These are phyloP conservation scores for Argentina anserina DNA, from an alignment of 306 rosid genomes.

Conservation along the genomic window DNA sequence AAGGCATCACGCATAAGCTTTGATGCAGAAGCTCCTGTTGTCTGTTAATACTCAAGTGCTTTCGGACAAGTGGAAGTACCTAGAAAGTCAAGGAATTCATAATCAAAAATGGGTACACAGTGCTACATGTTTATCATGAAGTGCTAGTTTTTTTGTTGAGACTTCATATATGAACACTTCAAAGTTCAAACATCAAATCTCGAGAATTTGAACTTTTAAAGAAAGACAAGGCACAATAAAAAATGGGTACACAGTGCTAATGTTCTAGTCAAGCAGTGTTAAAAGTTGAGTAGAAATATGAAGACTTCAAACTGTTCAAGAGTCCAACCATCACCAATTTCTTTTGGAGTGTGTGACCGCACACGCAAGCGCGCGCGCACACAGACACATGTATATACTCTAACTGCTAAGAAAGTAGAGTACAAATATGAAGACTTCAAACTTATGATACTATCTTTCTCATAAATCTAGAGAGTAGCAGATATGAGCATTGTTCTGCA, in stretches of 20 bases:
- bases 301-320: neutral
- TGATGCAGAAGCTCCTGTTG: conserved; percentile 78
- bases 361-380: no score
- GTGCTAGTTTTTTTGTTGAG: no score
- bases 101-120: neutral
- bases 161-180: no score
- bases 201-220: no score
- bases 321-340: neutral
- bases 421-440: no score
- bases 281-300: neutral
- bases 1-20: conserved; percentile 86
- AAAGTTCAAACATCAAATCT: no score
- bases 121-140: no score
- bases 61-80: conserved; percentile 91
- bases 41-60: conserved; percentile 57
- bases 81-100: conserved; percentile 27
- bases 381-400: neutral
- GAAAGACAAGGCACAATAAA: conserved; percentile 13
- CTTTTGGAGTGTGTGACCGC: neutral
- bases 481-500: neutral
- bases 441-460: neutral
- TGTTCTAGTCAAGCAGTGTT: neutral
- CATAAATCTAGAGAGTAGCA: neutral
- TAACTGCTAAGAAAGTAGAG: neutral
- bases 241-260: neutral